These are phyloP conservation scores for Cladosporium sp. DNA, from an alignment of 2,329 filamentous ascomycete species.

Conservation along the genomic window DNA sequence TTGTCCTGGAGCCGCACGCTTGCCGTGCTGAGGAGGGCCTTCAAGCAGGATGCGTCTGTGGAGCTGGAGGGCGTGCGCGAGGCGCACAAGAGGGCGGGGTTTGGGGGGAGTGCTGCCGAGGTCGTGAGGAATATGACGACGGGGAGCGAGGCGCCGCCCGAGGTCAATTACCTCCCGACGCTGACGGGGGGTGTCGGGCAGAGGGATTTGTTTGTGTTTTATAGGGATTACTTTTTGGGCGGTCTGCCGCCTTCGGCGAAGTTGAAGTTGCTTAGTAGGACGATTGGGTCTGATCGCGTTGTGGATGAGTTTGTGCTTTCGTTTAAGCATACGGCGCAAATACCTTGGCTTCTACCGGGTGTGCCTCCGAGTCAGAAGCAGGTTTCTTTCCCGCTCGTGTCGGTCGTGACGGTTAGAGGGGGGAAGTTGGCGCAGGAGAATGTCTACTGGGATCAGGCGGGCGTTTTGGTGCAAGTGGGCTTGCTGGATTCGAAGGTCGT, in stretches of 20 bases:
- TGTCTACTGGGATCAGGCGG: conserved; percentile 56
- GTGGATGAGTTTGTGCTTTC: conserved; percentile 54
- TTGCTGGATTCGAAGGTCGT: conserved; percentile 50
- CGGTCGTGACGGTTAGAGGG: conserved; percentile 48
- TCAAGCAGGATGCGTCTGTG: conserved; percentile 18
- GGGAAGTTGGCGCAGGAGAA: conserved; percentile 51
- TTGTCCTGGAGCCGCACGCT: conserved; percentile 40
- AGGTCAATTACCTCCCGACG: conserved; percentile 36
- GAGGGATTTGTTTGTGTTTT: conserved; percentile 44
- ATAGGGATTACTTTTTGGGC: conserved; percentile 51
- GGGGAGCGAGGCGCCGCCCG: conserved; percentile 16
- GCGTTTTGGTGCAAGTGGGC: conserved; percentile 51
- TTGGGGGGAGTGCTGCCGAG: conserved; percentile 20
- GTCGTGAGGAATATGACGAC: conserved; percentile 27
- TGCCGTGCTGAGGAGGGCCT: conserved; percentile 27
- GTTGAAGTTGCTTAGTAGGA: conserved; percentile 50
- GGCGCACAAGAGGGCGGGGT: conserved; percentile 26
- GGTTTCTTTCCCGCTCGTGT: conserved; percentile 52
- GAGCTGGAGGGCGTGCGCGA: conserved; percentile 33
- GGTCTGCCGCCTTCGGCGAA: conserved; percentile 48
- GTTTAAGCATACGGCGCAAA: conserved; percentile 51
- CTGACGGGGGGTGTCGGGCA: conserved; percentile 39
- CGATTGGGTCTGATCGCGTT: conserved; percentile 50
- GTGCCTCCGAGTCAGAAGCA: conserved; percentile 49
- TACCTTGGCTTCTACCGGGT: conserved; percentile 54